A percentile compares a stretch with the other conserved stretches of the same genome.
These are phyloP conservation scores for Coleophoma eucalyptorum DNA, from an alignment of 2,329 filamentous ascomycete genomes.

Conservation along the genomic window DNA sequence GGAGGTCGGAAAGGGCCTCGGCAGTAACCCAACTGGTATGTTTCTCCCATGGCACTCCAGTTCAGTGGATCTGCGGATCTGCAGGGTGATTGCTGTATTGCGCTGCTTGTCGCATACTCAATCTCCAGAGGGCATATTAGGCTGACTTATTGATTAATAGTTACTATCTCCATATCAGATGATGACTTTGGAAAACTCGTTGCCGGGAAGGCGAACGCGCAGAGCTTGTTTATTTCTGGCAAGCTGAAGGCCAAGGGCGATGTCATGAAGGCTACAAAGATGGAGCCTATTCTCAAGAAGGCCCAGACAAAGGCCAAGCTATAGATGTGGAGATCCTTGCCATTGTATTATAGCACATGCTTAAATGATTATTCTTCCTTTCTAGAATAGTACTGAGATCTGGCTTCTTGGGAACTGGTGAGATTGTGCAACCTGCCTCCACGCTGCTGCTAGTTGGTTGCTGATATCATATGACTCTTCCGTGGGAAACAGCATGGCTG, in stretches of 20 bases:
- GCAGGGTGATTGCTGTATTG: too few species aligned
- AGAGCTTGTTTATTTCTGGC: conserved; percentile 91
- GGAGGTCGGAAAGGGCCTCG: conserved; percentile 71
- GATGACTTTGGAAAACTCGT: conserved; percentile 83
- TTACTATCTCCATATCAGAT: conserved; percentile 82
- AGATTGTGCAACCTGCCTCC: too few species aligned
- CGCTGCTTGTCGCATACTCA: too few species aligned
- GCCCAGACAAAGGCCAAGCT: conserved; percentile 79
- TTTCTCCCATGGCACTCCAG: conserved; percentile 8
- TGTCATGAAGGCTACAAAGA: conserved; percentile 97
- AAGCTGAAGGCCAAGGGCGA: conserved; percentile 98
- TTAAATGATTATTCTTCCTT: too few species aligned
- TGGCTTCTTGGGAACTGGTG: too few species aligned
- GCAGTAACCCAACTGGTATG: conserved; percentile 79
- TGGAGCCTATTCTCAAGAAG: conserved; percentile 90
- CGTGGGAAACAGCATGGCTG: too few species aligned
- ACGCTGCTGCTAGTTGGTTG: too few species aligned
- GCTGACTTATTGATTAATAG: conserved; percentile 36
- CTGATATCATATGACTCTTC: too few species aligned
- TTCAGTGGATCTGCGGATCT: not conserved
- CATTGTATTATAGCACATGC: too few species aligned
- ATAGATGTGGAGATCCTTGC: conserved; percentile 39
- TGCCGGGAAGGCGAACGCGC: conserved; percentile 84
- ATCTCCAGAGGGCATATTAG: too few species aligned
- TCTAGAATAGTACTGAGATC: too few species aligned